phyloP scores from a whole-genome alignment of 1,139 yeast species.

The Lodderomyces parapsilosis region DNA sequence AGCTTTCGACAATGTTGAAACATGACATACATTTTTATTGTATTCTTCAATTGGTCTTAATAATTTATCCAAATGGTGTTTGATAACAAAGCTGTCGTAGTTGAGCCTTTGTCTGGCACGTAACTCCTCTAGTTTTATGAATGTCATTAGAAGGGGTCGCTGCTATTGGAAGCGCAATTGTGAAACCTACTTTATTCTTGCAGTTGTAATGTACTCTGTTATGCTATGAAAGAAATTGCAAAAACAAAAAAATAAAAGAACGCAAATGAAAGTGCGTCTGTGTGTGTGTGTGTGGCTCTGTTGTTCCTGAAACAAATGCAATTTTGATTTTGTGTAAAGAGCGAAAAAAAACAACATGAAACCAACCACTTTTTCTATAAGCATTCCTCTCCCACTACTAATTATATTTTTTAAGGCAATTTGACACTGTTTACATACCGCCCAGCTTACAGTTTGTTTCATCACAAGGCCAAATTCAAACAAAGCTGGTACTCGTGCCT shows the following conservation, averaged over 20 bases:
- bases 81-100: not conserved
- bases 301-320: too few species aligned
- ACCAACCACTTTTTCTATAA: too few species aligned
- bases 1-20: not conserved
- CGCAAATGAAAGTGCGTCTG: too few species aligned
- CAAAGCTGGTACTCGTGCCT: not conserved
- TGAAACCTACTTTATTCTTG: too few species aligned
- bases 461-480: not conserved
- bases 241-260: not conserved
- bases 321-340: not conserved
- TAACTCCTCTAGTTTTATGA: not conserved
- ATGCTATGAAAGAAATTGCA: not conserved
- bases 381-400: too few species aligned
- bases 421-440: too few species aligned
- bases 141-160: too few species aligned
- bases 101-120: not conserved
- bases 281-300: too few species aligned
- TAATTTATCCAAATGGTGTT: not conserved
- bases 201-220: not conserved
- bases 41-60: conserved; percentile 3
- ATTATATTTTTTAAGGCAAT: too few species aligned
- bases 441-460: not conserved
- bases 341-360: not conserved
- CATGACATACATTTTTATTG: conserved; percentile 2
- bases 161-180: too few species aligned